Percentiles rank a stretch among this genome's conserved stretches.
phyloP scores from a whole-genome alignment of 164 flowering plant species.

The Vitis riparia region DNA sequence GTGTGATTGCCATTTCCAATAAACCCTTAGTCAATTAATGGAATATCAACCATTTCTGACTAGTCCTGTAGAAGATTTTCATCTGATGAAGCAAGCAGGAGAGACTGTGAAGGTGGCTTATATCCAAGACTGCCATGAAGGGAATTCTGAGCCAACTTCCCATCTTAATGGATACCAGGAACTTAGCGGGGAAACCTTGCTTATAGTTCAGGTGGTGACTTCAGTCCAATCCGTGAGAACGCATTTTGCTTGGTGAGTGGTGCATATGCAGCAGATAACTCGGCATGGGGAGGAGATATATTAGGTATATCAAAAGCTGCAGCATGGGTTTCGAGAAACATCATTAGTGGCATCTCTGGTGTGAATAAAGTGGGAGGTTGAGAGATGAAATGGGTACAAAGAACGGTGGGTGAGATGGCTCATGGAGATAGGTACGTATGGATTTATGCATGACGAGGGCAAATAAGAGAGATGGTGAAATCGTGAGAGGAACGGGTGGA shows the following conservation, averaged over 20 bases:
- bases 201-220: conserved; percentile 25
- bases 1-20: conserved; percentile 29
- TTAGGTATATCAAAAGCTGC: conserved; percentile 62
- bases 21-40: conserved; percentile 48
- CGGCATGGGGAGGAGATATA: conserved; percentile 52
- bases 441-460: too few relatives aligned
- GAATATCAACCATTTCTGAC: conserved; percentile 64
- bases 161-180: conserved; percentile 23
- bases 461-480: too few relatives aligned
- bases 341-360: conserved; percentile 22
- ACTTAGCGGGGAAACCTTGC: conserved; percentile 29
- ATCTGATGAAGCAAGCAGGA: conserved; percentile 34
- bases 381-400: too few relatives aligned
- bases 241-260: conserved; percentile 55
- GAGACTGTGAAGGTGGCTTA: conserved; percentile 59
- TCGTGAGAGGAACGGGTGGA: too few relatives aligned
- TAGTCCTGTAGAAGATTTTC: conserved; percentile 51
- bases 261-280: conserved; percentile 35
- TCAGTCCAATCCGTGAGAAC: conserved; percentile 54
- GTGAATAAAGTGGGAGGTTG: conserved; percentile 4
- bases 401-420: too few relatives aligned
- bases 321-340: conserved; percentile 30
- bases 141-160: too few relatives aligned
- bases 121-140: conserved; percentile 1
- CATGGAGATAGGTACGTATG: too few relatives aligned